These are phyloP conservation scores for Penicillium nordicum DNA, from an alignment of 2,329 filamentous ascomycete species.

Conservation along the genomic window DNA sequence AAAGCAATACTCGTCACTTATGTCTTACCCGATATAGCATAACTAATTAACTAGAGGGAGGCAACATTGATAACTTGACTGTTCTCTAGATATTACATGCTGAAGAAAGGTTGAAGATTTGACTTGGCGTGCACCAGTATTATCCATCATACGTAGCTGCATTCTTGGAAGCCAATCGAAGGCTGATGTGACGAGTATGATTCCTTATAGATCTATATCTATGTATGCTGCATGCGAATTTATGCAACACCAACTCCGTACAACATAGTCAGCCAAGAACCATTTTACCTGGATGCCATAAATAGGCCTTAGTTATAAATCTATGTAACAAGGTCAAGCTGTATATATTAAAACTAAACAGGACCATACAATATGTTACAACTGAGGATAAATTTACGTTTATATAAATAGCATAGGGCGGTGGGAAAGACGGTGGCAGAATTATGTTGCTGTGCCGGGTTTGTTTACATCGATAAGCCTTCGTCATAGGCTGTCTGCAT, in stretches of 20 bases:
- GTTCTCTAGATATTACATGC: background rate
- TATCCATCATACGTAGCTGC: too few relatives aligned
- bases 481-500: slow-evolving; percentile 8
- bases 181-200: background rate
- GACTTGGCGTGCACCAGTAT: too few relatives aligned
- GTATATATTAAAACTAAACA: background rate
- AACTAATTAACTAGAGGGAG: background rate
- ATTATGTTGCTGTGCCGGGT: slow-evolving; percentile 1
- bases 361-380: background rate
- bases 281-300: background rate
- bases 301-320: too few relatives aligned
- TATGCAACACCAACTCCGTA: background rate
- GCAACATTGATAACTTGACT: background rate
- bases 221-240: background rate
- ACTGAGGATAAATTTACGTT: background rate
- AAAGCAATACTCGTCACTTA: background rate
- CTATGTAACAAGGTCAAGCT: too few relatives aligned
- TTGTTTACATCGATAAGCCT: slow-evolving; percentile 17
- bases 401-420: background rate
- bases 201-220: background rate
- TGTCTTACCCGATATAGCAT: background rate
- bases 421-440: background rate
- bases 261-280: background rate
- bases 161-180: background rate
- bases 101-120: background rate